Percentiles rank a stretch among this genome's conserved stretches.
These are phyloP conservation scores for Chionographis japonica DNA, from an alignment of 106 monocot genomes.

Conservation along the genomic window DNA sequence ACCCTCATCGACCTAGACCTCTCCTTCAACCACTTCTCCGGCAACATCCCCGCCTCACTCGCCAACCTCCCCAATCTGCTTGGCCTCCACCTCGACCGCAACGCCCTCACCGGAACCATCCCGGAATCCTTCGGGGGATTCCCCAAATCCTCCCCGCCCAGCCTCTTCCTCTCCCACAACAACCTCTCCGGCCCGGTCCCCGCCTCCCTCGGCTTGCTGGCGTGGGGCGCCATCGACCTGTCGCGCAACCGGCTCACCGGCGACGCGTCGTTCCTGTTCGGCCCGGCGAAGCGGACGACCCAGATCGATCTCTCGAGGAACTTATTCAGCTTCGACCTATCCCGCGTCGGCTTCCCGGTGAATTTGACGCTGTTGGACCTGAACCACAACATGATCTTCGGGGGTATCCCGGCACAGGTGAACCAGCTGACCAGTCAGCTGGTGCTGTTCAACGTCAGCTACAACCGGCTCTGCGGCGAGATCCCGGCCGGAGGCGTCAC, in stretches of 20 bases:
- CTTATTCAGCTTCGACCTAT: no score
- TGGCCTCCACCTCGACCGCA: no score
- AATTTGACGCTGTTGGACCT: no score
- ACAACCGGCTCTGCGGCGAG: constrained; percentile 39
- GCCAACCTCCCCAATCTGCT: no score
- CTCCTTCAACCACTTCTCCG: not conserved
- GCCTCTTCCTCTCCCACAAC: constrained; percentile 17
- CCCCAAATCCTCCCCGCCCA: not conserved
- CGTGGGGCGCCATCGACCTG: constrained; percentile 5
- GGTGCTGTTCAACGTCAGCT: constrained; percentile 33
- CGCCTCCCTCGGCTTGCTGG: not conserved
- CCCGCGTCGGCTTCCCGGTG: no score
- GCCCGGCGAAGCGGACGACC: no score
- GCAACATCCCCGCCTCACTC: not conserved
- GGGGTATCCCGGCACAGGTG: constrained; percentile 37
- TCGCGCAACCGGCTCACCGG: constrained; percentile 26
- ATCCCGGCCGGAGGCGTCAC: constrained; percentile 29
- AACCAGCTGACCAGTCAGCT: not conserved
- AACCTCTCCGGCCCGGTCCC: constrained; percentile 14
- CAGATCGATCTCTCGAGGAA: no score
- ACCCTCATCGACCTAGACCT: not conserved
- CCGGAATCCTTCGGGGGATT: no score
- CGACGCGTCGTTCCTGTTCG: constrained; percentile 35
- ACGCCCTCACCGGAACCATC: no score
- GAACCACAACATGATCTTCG: no score